A percentile compares a stretch with the other conserved stretches of the same genome.
These are phyloP conservation scores for Auriscalpium microsporum DNA, from an alignment of 768 basidiomycete genomes.

Conservation along the genomic window DNA sequence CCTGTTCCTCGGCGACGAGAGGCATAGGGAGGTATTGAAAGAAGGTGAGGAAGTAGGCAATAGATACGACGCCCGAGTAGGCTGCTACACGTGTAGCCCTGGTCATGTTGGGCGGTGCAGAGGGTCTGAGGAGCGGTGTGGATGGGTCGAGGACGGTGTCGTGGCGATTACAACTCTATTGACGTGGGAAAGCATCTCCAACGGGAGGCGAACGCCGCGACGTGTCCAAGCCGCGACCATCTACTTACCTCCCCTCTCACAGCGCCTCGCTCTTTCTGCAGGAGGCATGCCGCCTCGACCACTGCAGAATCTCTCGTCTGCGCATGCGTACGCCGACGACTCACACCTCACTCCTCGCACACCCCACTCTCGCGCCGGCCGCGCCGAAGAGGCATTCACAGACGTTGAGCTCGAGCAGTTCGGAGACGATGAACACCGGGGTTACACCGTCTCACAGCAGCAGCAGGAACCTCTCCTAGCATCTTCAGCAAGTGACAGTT, in stretches of 20 bases:
- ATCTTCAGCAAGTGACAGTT: conserved; percentile 28
- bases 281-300: conserved; percentile 10
- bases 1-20: conserved; percentile 37
- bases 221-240: not conserved
- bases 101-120: conserved; percentile 36
- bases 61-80: conserved; percentile 32
- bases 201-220: no score
- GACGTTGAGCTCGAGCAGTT: conserved; percentile 39
- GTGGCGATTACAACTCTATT: not conserved
- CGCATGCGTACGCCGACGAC: conserved; percentile 1
- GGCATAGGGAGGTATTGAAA: conserved; percentile 49
- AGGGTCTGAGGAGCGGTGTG: not conserved
- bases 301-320: conserved; percentile 1
- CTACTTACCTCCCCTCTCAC: not conserved
- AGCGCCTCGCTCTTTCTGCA: not conserved
- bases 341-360: conserved; percentile 44
- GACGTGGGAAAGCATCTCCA: not conserved
- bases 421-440: conserved; percentile 32
- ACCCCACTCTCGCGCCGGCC: conserved; percentile 52
- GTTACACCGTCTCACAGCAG: conserved; percentile 21
- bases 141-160: not conserved
- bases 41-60: conserved; percentile 49
- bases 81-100: conserved; percentile 49
- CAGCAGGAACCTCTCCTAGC: conserved; percentile 40
- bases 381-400: conserved; percentile 45